These are phyloP conservation scores for Scheffersomyces coipomensis DNA, from an alignment of 805 yeast species.

Conservation along the genomic window DNA sequence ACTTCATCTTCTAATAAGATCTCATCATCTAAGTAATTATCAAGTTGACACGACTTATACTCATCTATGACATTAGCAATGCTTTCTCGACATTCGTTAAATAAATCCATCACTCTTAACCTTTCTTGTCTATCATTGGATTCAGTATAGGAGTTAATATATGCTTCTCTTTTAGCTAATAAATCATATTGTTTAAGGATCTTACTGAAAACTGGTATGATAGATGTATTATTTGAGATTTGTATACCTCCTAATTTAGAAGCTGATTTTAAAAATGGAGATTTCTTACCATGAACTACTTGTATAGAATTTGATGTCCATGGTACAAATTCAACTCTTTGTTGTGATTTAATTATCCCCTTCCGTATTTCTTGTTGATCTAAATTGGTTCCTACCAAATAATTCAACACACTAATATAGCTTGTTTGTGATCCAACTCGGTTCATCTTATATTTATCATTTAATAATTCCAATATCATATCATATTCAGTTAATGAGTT, in stretches of 20 bases:
- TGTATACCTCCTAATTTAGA: constrained; percentile 67
- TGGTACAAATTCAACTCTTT: constrained; percentile 74
- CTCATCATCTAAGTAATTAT: constrained; percentile 48
- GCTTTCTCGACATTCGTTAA: constrained; percentile 48
- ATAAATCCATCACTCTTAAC: constrained; percentile 46
- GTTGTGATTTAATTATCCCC: constrained; percentile 62
- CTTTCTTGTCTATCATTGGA: constrained; percentile 43
- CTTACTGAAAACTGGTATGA: constrained; percentile 62
- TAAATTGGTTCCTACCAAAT: constrained; percentile 58
- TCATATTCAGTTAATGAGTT: constrained; percentile 81
- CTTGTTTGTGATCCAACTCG: constrained; percentile 37
- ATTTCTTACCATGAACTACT: constrained; percentile 70
- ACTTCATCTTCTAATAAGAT: constrained; percentile 32
- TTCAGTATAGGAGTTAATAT: constrained; percentile 69
- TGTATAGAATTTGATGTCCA: constrained; percentile 83
- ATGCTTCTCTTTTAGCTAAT: constrained; percentile 77
- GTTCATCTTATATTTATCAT: constrained; percentile 76
- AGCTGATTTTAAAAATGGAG: constrained; percentile 53
- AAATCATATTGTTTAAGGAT: constrained; percentile 77
- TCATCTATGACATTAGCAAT: constrained; percentile 46
- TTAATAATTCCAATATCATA: constrained; percentile 76
- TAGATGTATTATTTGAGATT: constrained; percentile 79
- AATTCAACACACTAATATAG: constrained; percentile 69
- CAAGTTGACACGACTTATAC: constrained; percentile 41
- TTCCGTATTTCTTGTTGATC: constrained; percentile 73